phyloP scores from a whole-genome alignment of 768 basidiomycete genomes.

The Lactarius indigo region DNA sequence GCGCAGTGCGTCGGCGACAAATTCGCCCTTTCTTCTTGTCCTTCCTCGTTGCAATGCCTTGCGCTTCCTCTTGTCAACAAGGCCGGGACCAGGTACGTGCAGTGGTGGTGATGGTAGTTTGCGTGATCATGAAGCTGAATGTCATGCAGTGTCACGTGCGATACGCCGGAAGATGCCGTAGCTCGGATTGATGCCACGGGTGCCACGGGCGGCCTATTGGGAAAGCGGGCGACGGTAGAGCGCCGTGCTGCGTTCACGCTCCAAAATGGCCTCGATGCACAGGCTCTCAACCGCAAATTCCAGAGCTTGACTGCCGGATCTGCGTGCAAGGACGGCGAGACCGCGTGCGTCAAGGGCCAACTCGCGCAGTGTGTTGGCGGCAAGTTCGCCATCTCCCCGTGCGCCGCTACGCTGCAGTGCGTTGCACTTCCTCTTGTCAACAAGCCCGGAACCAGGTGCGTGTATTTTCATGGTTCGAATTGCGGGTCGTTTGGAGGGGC shows the following conservation, averaged over 20 bases:
- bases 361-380: constrained; percentile 28
- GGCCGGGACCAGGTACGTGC: constrained; percentile 32
- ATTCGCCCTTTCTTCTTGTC: constrained; percentile 25
- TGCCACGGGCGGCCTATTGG: constrained; percentile 28
- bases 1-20: constrained; percentile 27
- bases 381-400: constrained; percentile 25
- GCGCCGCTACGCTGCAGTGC: constrained; percentile 23
- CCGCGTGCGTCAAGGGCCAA: constrained; percentile 18
- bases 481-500: background rate
- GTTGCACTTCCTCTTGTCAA: constrained; percentile 34
- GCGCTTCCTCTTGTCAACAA: constrained; percentile 34
- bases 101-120: background rate
- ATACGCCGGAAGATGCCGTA: constrained; percentile 28
- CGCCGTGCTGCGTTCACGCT: constrained; percentile 25
- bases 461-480: background rate
- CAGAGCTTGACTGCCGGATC: constrained; percentile 28
- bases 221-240: too few species aligned
- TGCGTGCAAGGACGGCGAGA: constrained; percentile 35
- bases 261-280: constrained; percentile 29
- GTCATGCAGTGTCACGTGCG: constrained; percentile 29
- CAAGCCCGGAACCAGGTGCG: constrained; percentile 31
- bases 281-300: constrained; percentile 29
- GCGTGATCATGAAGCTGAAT: background rate
- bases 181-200: constrained; percentile 29
- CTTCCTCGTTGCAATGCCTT: constrained; percentile 22